Evolutionary conservation across 2,329 filamentous ascomycete species (phyloP).

Genomic region (Colletotrichum ledebouriae): DNA sequence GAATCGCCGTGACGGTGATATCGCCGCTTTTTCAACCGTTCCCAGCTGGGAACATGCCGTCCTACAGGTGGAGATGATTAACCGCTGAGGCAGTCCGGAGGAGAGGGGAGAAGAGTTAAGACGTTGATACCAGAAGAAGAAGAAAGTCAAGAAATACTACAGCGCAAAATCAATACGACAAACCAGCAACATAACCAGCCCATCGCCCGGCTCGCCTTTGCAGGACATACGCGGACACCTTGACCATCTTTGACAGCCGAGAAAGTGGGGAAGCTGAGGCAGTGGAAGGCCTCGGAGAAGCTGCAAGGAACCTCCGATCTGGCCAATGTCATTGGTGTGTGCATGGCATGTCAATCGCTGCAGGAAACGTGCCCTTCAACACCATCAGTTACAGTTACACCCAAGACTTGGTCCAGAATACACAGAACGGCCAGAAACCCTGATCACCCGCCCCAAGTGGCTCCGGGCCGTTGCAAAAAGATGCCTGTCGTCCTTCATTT

Average conservation of each 20-base stretch:
- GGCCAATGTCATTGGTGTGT: neutral
- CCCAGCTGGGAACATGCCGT: constrained; percentile 13
- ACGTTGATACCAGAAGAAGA: no score
- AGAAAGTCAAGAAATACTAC: constrained; percentile 1
- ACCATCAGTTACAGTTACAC: no score
- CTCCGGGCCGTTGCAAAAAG: neutral
- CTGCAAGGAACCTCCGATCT: constrained; percentile 8
- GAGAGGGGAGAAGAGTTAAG: neutral
- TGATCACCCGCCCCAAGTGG: constrained; percentile 5
- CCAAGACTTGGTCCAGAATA: neutral
- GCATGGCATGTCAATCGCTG: no score
- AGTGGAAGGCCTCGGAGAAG: constrained; percentile 2
- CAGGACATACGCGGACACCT: constrained; percentile 36
- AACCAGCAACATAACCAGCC: neutral
- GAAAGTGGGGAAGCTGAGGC: constrained; percentile 1
- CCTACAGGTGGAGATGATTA: constrained; percentile 25
- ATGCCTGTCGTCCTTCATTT: neutral
- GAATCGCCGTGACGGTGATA: neutral
- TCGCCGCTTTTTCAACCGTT: neutral
- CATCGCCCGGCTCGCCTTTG: neutral
- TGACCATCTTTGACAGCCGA: constrained; percentile 24
- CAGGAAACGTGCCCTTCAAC: neutral
- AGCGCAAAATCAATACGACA: neutral
- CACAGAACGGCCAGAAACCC: neutral
- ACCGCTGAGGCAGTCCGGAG: constrained; percentile 10